A percentile compares a stretch with the other conserved stretches of the same genome.
These are phyloP conservation scores for Albugo laibachii DNA, from an alignment of 352 stramenopile species.

Conservation along the genomic window DNA sequence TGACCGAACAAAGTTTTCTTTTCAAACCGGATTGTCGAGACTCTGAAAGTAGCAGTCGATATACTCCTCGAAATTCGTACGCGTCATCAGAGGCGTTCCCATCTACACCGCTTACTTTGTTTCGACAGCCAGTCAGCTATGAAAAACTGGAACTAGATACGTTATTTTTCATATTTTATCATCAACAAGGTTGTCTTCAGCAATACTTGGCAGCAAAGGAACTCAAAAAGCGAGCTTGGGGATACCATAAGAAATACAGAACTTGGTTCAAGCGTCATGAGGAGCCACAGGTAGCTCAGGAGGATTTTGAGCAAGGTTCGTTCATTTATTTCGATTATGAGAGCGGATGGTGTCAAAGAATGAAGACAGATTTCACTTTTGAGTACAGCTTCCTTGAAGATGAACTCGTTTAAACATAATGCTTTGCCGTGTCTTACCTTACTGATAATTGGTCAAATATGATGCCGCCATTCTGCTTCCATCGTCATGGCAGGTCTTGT, in stretches of 20 bases:
- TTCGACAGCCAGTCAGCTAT: conserved; percentile 89
- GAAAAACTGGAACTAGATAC: conserved; percentile 96
- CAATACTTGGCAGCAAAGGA: conserved; percentile 96
- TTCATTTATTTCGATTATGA: conserved; percentile 99
- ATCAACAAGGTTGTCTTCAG: conserved; percentile 97
- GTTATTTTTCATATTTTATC: conserved; percentile 99
- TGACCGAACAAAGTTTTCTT: conserved; percentile 81
- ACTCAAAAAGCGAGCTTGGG: conserved; percentile 97
- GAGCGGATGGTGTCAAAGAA: conserved; percentile 95
- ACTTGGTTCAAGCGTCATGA: conserved; percentile 99
- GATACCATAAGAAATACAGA: conserved; percentile 99
- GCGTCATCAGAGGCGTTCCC: conserved; percentile 81
- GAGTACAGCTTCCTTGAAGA: conserved; percentile 96
- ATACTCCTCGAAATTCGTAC: conserved; percentile 92
- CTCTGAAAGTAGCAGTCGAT: conserved; percentile 80
- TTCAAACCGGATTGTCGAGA: conserved; percentile 81
- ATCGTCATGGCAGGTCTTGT: conserved; percentile 52
- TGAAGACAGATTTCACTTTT: conserved; percentile 99
- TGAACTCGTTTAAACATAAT: conserved; percentile 22
- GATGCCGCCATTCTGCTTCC: no score
- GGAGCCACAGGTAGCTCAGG: conserved; percentile 89
- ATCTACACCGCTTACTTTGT: conserved; percentile 72
- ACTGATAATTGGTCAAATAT: no score
- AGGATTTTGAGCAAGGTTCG: conserved; percentile 98
- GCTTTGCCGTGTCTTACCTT: neutral